Base-by-base conservation (phyloP, 345 rosid genomes). In the Schrenkiella parvula region DNA sequence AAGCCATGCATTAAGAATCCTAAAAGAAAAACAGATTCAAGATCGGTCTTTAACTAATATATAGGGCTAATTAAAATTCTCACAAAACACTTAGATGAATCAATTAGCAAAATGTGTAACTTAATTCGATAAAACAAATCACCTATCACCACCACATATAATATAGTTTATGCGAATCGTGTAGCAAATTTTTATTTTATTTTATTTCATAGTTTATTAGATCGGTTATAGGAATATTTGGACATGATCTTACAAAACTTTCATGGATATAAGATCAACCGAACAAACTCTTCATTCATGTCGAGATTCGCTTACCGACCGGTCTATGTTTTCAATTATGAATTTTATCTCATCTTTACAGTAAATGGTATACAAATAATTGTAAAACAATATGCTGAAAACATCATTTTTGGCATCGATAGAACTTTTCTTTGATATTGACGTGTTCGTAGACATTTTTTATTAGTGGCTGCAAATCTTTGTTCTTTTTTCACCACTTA, bases 401-500 rank as follows among this genome's bases (percentile, higher is more conserved):
- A 38, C 2, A 35, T 21, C 54, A 15, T 10, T 59, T 48, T 48
- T 38, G 51, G 60, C 15, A 25, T 59, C 6, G 29, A 22, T 44
- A 7, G 6, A n/a, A 54, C 13, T 6, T 41, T 31, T n/a, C 6
- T 1, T 31, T 28, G 21, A 32, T 21, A 10, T 15, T 8, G 68
- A 60, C 51, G 41, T 60, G 60, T 37, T 71, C 42, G 31, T 60
- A n/a, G 48, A 26, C 21, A 26, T 22, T 60, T 60, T 70, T 48
- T 5, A 47, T 60, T 50, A 50, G 75, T 61, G 68, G 75, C 35
- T 50, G 48, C 15, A 61, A 60, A 19, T 48, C 26, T 38, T 28
- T 71, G 52, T 38, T 71, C 28, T 61, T 13, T 61, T 13, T 50
- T 28, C 42, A 60, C 68, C 42, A 50, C 68, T 59, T 62, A 25